These are phyloP conservation scores for Penicillium hesseltinei DNA, from an alignment of 2,329 filamentous ascomycete species.

Conservation along the genomic window DNA sequence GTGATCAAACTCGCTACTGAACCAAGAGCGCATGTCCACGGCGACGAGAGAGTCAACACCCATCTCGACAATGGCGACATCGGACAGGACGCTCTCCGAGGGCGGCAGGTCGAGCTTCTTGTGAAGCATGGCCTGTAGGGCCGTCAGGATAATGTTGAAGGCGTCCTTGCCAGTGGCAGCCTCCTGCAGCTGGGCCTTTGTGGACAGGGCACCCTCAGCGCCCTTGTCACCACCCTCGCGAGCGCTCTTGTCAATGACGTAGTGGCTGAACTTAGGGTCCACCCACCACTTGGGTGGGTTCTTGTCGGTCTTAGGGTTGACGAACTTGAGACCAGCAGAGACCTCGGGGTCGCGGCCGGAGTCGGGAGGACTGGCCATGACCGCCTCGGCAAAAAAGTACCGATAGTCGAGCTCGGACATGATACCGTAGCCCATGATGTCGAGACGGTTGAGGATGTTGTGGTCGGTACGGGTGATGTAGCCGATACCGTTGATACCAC, in stretches of 20 bases:
- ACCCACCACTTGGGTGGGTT: neutral
- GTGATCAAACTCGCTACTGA: neutral
- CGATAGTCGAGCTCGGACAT: neutral
- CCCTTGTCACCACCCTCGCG: neutral
- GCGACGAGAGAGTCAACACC: neutral
- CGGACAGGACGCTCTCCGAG: neutral
- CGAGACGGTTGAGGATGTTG: neutral
- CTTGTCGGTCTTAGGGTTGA: neutral
- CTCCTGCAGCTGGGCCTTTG: neutral
- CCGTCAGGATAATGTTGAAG: neutral
- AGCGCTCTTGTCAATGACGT: neutral
- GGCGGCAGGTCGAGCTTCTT: neutral
- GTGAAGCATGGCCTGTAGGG: neutral
- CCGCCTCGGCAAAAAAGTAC: neutral
- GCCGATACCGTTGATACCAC: neutral
- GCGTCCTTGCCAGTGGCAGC: neutral
- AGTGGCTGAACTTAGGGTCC: neutral
- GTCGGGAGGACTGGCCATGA: neutral
- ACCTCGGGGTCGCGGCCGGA: neutral
- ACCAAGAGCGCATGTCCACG: neutral
- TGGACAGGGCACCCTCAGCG: neutral
- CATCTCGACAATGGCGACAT: neutral
- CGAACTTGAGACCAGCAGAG: neutral
- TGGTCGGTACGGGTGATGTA: neutral
- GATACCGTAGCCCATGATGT: neutral